Evolutionary conservation across 345 rosid genomes (phyloP), one percentile per base, ranked within the genome.

Genomic region (Ceriops tagal): DNA sequence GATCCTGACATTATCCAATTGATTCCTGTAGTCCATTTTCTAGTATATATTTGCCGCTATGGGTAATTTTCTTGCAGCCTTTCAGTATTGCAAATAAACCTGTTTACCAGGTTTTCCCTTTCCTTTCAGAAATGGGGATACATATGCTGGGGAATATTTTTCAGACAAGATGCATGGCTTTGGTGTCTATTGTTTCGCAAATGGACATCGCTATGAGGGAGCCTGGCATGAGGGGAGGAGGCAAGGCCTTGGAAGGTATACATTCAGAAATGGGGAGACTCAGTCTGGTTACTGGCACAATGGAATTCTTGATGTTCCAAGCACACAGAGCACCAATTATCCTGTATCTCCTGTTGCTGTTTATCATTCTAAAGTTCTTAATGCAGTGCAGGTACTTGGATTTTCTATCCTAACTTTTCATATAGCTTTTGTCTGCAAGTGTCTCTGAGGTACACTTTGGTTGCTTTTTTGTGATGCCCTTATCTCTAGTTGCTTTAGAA

Each of bases 141-240:
- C 87, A 16, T 93, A 87, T 79, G 87, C 98, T 37, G 97, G 98
- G 56, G 97, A 93, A 76, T 93, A 93, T 79, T 93, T 93, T 76
- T 95, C 92, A 0, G 96, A 93, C 86, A 93, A 87, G 86, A 91
- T 91, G 96, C 97, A 93, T 76, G 98, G 98, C 24, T 93, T 89
- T 61, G 98, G 98, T 52, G 89, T 91, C 19, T 93, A 91, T 75
- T 72, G 68, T 19, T 93, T 93, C 77, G 98, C 91, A 28, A 91
- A 91, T 73, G 97, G 96, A 59, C 97, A 91, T 82, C 85, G 83
- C 1, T 91, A 88, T 11, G 98, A 89, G 73, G 98, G 98, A 71
- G 95, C 97, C 32, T 91, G 97, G 97, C 97, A 93, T 76, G 98
- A 93, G 80, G 92, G 98, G 64, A 84, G 89, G 71, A 78, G 98